phyloP scores from a whole-genome alignment of 805 yeast species.

The Starmerella ratchasimensis region DNA sequence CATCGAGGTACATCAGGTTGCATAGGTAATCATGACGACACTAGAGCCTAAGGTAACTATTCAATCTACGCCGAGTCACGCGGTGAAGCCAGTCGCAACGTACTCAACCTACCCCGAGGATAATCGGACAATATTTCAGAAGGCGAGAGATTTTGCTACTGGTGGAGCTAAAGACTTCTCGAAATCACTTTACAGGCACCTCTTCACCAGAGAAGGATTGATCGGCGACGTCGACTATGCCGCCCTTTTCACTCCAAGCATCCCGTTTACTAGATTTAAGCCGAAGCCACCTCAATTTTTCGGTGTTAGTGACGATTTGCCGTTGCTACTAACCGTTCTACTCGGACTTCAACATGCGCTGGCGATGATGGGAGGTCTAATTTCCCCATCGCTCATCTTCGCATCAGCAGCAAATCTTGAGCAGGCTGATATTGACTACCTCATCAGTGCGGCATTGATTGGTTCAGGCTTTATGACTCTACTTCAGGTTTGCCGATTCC shows the following conservation, averaged over 20 bases:
- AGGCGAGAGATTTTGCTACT: neutral
- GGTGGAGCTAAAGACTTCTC: neutral
- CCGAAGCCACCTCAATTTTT: constrained; percentile 58
- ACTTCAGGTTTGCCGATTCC: constrained; percentile 71
- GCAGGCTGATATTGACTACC: constrained; percentile 38
- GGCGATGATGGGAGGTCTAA: constrained; percentile 86
- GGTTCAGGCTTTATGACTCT: constrained; percentile 56
- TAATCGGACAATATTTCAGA: constrained; percentile 6
- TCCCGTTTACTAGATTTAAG: constrained; percentile 49
- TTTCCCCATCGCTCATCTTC: constrained; percentile 69
- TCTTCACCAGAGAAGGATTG: constrained; percentile 66
- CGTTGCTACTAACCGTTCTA: constrained; percentile 58
- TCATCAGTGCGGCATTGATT: constrained; percentile 61
- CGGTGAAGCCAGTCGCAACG: constrained; percentile 3
- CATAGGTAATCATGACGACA: neutral
- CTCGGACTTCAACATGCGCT: constrained; percentile 80
- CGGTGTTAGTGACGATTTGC: constrained; percentile 67
- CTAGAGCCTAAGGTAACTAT: constrained; percentile 3
- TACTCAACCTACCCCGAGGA: constrained; percentile 2
- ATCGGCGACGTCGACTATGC: constrained; percentile 70
- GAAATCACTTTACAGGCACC: constrained; percentile 13
- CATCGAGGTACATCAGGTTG: no score
- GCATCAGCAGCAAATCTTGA: constrained; percentile 48
- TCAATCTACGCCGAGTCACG: neutral
- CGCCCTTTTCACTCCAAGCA: constrained; percentile 61